phyloP scores from a whole-genome alignment of 257 asterid species.

The Thymus quinquecostatus region DNA sequence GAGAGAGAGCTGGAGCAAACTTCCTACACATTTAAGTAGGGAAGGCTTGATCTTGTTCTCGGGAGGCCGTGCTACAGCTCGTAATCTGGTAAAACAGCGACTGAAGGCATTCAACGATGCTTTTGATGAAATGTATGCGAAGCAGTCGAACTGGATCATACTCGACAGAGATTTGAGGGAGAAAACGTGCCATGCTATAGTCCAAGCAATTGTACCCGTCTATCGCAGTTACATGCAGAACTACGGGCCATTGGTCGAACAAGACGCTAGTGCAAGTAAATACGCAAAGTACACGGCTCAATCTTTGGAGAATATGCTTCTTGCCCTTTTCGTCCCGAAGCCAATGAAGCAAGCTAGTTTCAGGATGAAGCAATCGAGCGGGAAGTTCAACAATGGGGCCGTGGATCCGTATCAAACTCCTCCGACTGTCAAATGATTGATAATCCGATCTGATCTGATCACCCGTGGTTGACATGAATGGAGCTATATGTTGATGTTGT shows the following conservation, averaged over 20 bases:
- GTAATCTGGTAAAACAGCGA: conserved; percentile 82
- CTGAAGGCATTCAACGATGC: conserved; percentile 75
- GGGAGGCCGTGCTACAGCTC: conserved; percentile 88
- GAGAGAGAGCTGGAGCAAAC: conserved; percentile 89
- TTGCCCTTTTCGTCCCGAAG: conserved; percentile 67
- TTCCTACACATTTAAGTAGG: conserved; percentile 75
- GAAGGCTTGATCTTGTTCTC: conserved; percentile 89
- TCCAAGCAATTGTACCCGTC: conserved; percentile 81
- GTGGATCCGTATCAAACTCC: conserved; percentile 53
- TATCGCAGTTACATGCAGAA: conserved; percentile 95
- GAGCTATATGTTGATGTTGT: neutral
- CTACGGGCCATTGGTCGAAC: conserved; percentile 90
- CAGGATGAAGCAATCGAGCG: conserved; percentile 66
- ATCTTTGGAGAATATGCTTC: conserved; percentile 76
- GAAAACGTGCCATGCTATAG: conserved; percentile 56
- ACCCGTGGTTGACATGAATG: neutral
- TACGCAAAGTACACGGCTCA: conserved; percentile 75
- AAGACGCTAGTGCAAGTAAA: conserved; percentile 73
- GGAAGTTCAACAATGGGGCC: conserved; percentile 54
- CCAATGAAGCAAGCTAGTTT: conserved; percentile 72
- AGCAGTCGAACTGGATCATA: conserved; percentile 69
- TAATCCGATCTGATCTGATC: neutral
- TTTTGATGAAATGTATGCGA: conserved; percentile 74
- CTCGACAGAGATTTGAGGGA: conserved; percentile 69
- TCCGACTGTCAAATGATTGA: conserved; percentile 44